Percentiles rank a stretch among this genome's conserved stretches.
Conservation (phyloP, 495 filamentous ascomycete genomes). For the Penicillium chermesinum region DNA sequence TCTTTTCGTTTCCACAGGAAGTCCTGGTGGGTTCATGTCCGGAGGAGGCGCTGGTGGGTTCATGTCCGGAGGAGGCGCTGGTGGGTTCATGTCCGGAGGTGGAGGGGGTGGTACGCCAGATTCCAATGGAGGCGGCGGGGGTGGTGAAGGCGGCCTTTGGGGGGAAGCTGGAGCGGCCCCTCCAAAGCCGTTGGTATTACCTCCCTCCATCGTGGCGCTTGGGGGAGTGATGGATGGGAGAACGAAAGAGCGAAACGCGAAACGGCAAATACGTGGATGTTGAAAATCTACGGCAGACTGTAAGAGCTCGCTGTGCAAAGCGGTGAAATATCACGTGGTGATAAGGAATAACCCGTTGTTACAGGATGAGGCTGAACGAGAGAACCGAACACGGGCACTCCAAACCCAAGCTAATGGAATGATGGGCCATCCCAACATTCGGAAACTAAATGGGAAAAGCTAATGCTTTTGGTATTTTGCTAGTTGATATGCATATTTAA, state of each 20-base stretch:
- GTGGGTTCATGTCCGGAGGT: slow-evolving; percentile 40
- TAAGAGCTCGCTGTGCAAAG: slow-evolving; percentile 12
- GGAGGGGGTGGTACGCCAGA: slow-evolving; percentile 40
- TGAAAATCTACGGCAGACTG: slow-evolving; percentile 28
- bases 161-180: slow-evolving; percentile 7
- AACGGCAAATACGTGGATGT: slow-evolving; percentile 18
- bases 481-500: too few relatives aligned
- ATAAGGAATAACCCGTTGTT: too few relatives aligned
- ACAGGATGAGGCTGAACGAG: too few relatives aligned
- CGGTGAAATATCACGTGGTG: not conserved
- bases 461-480: too few relatives aligned
- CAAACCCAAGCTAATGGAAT: too few relatives aligned
- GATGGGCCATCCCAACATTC: too few relatives aligned
- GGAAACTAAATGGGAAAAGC: too few relatives aligned
- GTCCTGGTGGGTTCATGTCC: slow-evolving; percentile 30
- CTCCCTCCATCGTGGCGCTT: slow-evolving; percentile 22
- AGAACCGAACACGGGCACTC: too few relatives aligned
- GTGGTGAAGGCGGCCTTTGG: slow-evolving; percentile 41
- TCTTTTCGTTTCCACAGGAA: slow-evolving; percentile 36
- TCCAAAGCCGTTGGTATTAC: slow-evolving; percentile 23
- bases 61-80: slow-evolving; percentile 55
- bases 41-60: slow-evolving; percentile 47
- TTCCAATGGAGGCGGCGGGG: slow-evolving; percentile 53
- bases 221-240: slow-evolving; percentile 1
- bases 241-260: not conserved